phyloP scores from a whole-genome alignment of 129 eudicot genomes.

The Sambucus nigra region DNA sequence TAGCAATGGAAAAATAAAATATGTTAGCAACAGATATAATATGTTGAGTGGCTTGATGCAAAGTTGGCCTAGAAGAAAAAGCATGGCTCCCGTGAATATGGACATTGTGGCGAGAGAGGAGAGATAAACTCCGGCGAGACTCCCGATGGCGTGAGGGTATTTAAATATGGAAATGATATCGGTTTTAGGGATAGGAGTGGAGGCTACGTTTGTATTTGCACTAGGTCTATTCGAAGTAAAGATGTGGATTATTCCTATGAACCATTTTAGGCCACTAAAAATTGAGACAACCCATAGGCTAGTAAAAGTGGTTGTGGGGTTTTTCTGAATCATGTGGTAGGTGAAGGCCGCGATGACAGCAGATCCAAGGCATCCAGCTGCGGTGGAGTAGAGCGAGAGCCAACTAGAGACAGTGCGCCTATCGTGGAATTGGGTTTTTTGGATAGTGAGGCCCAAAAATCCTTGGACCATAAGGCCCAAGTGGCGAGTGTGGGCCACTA shows the following conservation, averaged over 20 bases:
- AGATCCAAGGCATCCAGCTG: slow-evolving; percentile 58
- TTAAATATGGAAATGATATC: slow-evolving; percentile 58
- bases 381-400: slow-evolving; percentile 67
- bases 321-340: slow-evolving; percentile 49
- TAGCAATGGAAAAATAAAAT: slow-evolving; percentile 48
- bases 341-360: slow-evolving; percentile 60
- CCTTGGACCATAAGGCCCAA: slow-evolving; percentile 66
- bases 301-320: slow-evolving; percentile 37
- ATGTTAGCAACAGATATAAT: slow-evolving; percentile 41
- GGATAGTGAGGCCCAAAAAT: slow-evolving; percentile 35
- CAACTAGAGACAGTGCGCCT: slow-evolving; percentile 45
- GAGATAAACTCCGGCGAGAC: slow-evolving; percentile 35
- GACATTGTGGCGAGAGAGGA: slow-evolving; percentile 29
- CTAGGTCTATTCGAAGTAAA: slow-evolving; percentile 32
- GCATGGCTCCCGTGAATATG: slow-evolving; percentile 26
- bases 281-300: slow-evolving; percentile 76
- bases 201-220: slow-evolving; percentile 6
- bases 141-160: slow-evolving; percentile 68
- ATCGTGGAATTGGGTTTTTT: slow-evolving; percentile 37
- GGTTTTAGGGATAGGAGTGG: slow-evolving; percentile 4
- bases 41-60: slow-evolving; percentile 18
- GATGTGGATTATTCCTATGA: slow-evolving; percentile 47
- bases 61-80: slow-evolving; percentile 22
- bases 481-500: slow-evolving; percentile 65
- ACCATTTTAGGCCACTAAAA: slow-evolving; percentile 70